Evolutionary conservation across 169 alveolate genomes (phyloP), one percentile per base, ranked within the genome.

Genomic region (Besnoitia besnoiti): DNA sequence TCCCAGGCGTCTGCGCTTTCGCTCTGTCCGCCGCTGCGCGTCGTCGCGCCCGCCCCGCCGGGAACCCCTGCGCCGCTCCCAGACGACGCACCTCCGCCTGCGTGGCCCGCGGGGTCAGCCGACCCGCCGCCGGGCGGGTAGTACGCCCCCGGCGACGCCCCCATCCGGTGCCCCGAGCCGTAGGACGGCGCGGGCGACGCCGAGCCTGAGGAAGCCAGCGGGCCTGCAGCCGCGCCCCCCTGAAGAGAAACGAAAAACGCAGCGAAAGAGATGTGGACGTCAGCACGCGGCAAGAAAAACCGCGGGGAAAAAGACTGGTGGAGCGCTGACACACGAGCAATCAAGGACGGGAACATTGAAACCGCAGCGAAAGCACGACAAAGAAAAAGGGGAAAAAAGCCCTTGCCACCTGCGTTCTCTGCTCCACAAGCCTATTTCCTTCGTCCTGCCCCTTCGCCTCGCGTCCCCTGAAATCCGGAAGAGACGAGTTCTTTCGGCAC

Each of bases 1-100:
- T 89, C 92, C 92, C 92, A 89, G 76, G 77, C 16, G 33, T 59
- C 92, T n/a, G 55, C 79, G n/a, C 49, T n/a, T 10, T 35, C 90
- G 49, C 40, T 44, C 39, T 47, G n/a, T 30, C 80, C 90, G 40
- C 16, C 39, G 0, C 79, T 14, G 2, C 79, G 44, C 89, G 73
- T 42, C 49, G 73, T n/a, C 46, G n/a, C 24, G 46, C 47, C n/a
- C 44, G 46, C 44, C 27, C 82, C 40, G 44, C 27, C 14, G 82
- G 82, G 44, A 51, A 1, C 46, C 40, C 19, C n/a, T 30, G 12
- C 24, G 55, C 55, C 5, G 55, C 55, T 5, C 55, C 55, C 24
- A 49, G 55, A 5, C 67, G 24, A 55, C n/a, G 30, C 67, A 5
- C 27, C 5, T 1, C 67, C 24, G 67, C 27, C 12, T 55, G 67